A percentile compares a stretch with the other conserved stretches of the same genome.
These are phyloP conservation scores for Globisporangium irregulare DNA, from an alignment of 352 stramenopile species.

Conservation along the genomic window DNA sequence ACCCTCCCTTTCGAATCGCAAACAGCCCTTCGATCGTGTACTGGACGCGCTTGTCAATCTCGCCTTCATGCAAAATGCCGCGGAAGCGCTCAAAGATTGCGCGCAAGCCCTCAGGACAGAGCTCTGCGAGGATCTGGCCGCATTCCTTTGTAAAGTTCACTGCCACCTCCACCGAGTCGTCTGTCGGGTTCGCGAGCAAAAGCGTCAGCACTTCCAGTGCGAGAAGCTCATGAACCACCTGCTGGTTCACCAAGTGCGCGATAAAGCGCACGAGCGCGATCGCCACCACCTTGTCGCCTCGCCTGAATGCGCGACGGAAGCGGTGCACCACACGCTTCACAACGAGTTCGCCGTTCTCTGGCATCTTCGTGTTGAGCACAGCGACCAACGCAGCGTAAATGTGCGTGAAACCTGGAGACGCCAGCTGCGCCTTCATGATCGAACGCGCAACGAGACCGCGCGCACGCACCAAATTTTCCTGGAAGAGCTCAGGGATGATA, in stretches of 20 bases:
- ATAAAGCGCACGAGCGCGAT: constrained; percentile 97
- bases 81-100: constrained; percentile 98
- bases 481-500: constrained; percentile 95
- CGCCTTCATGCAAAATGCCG: constrained; percentile 96
- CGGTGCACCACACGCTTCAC: constrained; percentile 92
- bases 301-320: constrained; percentile 96
- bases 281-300: constrained; percentile 94
- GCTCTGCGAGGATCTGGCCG: constrained; percentile 85
- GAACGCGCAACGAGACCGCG: constrained; percentile 92
- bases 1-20: constrained; percentile 93
- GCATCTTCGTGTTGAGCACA: constrained; percentile 99
- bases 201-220: constrained; percentile 97
- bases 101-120: constrained; percentile 89
- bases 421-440: constrained; percentile 95
- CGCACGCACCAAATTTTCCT: constrained; percentile 97
- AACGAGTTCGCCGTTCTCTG: constrained; percentile 95
- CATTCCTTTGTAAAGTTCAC: constrained; percentile 97
- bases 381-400: constrained; percentile 96
- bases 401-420: constrained; percentile 95
- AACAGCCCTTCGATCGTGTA: constrained; percentile 99
- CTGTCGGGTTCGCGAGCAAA: constrained; percentile 95
- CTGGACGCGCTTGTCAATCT: constrained; percentile 97
- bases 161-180: constrained; percentile 98
- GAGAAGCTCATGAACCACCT: constrained; percentile 97
- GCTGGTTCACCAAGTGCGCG: constrained; percentile 98